Conservation (phyloP, 805 yeast genomes). For the Cyberlindnera galapagoensis region DNA sequence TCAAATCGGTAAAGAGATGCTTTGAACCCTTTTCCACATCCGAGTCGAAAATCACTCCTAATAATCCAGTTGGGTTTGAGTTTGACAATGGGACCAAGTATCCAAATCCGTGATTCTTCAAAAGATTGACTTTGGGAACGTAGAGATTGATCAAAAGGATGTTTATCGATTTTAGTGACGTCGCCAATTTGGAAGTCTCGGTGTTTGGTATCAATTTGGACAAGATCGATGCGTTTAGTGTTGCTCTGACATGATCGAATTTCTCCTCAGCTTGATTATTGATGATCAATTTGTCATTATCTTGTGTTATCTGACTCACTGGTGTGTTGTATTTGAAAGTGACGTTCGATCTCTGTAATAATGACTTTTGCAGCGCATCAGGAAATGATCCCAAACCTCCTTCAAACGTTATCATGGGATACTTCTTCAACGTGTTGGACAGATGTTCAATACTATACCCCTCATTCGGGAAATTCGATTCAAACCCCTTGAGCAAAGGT, state of each 20-base stretch:
- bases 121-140: slow-evolving; percentile 38
- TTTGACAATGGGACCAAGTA: slow-evolving; percentile 63
- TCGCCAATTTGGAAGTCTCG: slow-evolving; percentile 13
- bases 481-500: slow-evolving; percentile 32
- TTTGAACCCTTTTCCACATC: slow-evolving; percentile 59
- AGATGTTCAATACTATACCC: slow-evolving; percentile 31
- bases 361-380: slow-evolving; percentile 29
- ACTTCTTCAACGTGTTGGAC: slow-evolving; percentile 34
- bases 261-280: slow-evolving; percentile 6
- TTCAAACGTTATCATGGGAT: slow-evolving; percentile 55
- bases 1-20: slow-evolving; percentile 21
- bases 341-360: slow-evolving; percentile 36
- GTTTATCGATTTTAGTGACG: slow-evolving; percentile 23
- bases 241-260: slow-evolving; percentile 55
- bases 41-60: slow-evolving; percentile 91
- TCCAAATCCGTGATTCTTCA: slow-evolving; percentile 72
- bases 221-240: slow-evolving; percentile 42
- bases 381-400: slow-evolving; percentile 56
- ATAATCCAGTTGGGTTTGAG: slow-evolving; percentile 45
- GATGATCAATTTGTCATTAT: not conserved
- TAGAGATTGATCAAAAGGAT: slow-evolving; percentile 68
- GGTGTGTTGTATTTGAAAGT: slow-evolving; percentile 28
- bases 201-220: slow-evolving; percentile 25
- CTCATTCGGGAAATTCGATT: slow-evolving; percentile 33
- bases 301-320: slow-evolving; percentile 8